Conservation (phyloP, 2,329 filamentous ascomycete genomes). For the Fusarium goolgardi region DNA sequence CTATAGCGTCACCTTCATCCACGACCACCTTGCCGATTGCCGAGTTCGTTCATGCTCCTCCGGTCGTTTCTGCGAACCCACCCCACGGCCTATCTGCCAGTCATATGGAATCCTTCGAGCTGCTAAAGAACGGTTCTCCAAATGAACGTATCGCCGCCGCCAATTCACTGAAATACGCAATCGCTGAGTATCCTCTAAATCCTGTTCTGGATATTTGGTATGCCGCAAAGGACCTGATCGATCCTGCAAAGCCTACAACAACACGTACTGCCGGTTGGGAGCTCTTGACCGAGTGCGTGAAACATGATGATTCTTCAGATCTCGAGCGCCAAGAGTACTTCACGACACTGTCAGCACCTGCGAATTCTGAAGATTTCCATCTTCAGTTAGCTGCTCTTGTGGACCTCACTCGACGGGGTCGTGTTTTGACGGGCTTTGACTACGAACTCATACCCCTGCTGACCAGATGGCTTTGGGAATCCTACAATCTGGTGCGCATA, state of each 20-base stretch:
- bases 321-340: conserved; percentile 75
- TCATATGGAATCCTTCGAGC: conserved; percentile 66
- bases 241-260: conserved; percentile 63
- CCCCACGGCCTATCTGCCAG: conserved; percentile 60
- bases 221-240: conserved; percentile 73
- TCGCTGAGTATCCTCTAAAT: conserved; percentile 69
- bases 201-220: conserved; percentile 73
- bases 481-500: conserved; percentile 64
- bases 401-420: conserved; percentile 70
- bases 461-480: conserved; percentile 68
- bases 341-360: conserved; percentile 67
- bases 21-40: conserved; percentile 55
- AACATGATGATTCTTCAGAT: conserved; percentile 71
- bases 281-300: conserved; percentile 73
- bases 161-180: conserved; percentile 65
- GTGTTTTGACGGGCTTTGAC: conserved; percentile 73
- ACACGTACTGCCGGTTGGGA: conserved; percentile 72
- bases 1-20: conserved; percentile 56
- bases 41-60: conserved; percentile 59
- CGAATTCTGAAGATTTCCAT: conserved; percentile 72
- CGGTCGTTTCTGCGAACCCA: conserved; percentile 53
- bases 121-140: conserved; percentile 63
- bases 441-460: conserved; percentile 73
- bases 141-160: conserved; percentile 68
- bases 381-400: conserved; percentile 72